These are phyloP conservation scores for Cryptococcus sp. DNA, from an alignment of 1,284 basidiomycete species.

Conservation along the genomic window DNA sequence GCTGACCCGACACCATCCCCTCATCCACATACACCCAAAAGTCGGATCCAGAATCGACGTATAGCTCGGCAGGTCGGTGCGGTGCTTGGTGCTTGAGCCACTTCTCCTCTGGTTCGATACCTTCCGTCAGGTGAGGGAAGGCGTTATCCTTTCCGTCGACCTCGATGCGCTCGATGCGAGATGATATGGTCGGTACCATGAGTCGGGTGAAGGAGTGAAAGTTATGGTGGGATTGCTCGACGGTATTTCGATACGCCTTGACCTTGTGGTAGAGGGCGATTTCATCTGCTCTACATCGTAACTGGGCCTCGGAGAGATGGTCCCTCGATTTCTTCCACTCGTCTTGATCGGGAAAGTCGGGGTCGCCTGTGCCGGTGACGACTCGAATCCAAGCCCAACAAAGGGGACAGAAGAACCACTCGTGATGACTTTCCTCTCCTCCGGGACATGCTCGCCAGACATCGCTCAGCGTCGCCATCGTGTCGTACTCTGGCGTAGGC, in stretches of 20 bases:
- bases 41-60: constrained; percentile 17
- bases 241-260: constrained; percentile 7
- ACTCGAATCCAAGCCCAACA: constrained; percentile 40
- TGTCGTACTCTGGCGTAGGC: constrained; percentile 10
- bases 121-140: constrained; percentile 26
- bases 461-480: constrained; percentile 16
- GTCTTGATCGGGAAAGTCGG: constrained; percentile 13
- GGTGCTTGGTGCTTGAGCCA: constrained; percentile 9
- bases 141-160: constrained; percentile 23
- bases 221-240: constrained; percentile 17
- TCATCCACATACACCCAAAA: constrained; percentile 30
- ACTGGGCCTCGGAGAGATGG: background rate
- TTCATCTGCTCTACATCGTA: constrained; percentile 2
- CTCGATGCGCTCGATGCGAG: constrained; percentile 22
- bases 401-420: constrained; percentile 40
- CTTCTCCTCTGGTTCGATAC: constrained; percentile 7
- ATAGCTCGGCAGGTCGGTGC: constrained; percentile 12
- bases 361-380: constrained; percentile 9
- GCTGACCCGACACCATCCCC: constrained; percentile 31
- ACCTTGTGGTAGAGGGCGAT: constrained; percentile 17
- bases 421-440: constrained; percentile 12
- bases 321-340: constrained; percentile 17
- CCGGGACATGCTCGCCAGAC: constrained; percentile 36
- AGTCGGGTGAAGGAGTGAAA: constrained; percentile 25
- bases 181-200: constrained; percentile 7